Conservation (phyloP, 225 moss, liverwort and hornwort genomes). For the Polytrichum commune region DNA sequence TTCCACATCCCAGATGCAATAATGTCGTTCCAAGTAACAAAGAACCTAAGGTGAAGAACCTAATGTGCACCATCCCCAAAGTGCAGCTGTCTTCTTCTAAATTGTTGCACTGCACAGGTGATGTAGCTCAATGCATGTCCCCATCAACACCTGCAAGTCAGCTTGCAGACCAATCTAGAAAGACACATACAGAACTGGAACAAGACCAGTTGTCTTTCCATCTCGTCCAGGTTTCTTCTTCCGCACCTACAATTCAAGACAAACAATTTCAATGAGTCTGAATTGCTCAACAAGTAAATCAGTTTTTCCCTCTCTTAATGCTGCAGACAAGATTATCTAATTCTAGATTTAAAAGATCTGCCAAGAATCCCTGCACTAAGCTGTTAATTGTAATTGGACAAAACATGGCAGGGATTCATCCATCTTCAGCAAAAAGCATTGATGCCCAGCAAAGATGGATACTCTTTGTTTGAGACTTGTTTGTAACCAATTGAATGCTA, state of each 20-base stretch:
- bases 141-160: no score
- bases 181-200: conserved; percentile 61
- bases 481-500: background rate
- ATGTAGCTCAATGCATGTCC: no score
- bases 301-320: no score
- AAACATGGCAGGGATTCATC: no score
- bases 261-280: background rate
- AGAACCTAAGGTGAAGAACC: no score
- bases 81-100: no score
- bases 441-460: background rate
- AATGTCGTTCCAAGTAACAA: no score
- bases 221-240: conserved; percentile 59
- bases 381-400: background rate
- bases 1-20: no score
- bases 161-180: conserved; percentile 11
- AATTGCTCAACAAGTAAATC: no score
- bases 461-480: background rate
- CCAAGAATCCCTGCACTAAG: background rate
- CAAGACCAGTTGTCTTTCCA: conserved; percentile 57
- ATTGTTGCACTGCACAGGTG: no score
- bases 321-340: background rate
- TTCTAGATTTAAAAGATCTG: background rate
- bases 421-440: background rate
- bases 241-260: conserved; percentile 36
- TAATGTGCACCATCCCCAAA: no score